Percentiles rank a stretch among this genome's conserved stretches.
phyloP scores from a whole-genome alignment of 805 yeast species.

The Pichia nakasei region DNA sequence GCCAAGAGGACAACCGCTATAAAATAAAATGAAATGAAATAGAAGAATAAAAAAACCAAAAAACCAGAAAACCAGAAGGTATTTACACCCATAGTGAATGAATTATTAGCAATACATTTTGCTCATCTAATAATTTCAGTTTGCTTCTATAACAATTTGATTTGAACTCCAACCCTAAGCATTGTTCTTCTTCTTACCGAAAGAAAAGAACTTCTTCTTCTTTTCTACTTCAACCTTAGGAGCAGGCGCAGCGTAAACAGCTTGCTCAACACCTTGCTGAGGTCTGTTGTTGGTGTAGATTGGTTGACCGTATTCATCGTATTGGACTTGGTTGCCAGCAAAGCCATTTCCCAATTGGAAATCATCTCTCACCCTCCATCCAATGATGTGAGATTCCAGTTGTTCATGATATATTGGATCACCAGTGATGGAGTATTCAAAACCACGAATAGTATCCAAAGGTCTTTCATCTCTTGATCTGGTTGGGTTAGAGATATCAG shows the following conservation, averaged over 20 bases:
- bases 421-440: slow-evolving; percentile 91
- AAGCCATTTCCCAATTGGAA: slow-evolving; percentile 47
- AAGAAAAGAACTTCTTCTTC: slow-evolving; percentile 80
- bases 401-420: slow-evolving; percentile 73
- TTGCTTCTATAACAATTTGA: no score
- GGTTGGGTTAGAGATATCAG: slow-evolving; percentile 90
- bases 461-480: slow-evolving; percentile 94
- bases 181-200: slow-evolving; percentile 30
- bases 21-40: no score
- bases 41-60: no score
- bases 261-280: slow-evolving; percentile 18
- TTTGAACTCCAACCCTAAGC: no score
- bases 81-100: no score
- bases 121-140: no score
- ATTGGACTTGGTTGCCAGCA: slow-evolving; percentile 27
- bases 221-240: slow-evolving; percentile 39
- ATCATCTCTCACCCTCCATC: slow-evolving; percentile 80
- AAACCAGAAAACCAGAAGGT: no score
- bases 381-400: slow-evolving; percentile 67
- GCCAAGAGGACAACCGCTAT: no score
- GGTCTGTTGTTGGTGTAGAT: slow-evolving; percentile 22
- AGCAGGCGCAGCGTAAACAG: slow-evolving; percentile 43
- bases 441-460: slow-evolving; percentile 85
- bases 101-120: no score
- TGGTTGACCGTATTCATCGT: slow-evolving; percentile 32